These are phyloP conservation scores for Vairimorpha necatrix DNA, from an alignment of 371 early-diverging fungal genomes.

Conservation along the genomic window DNA sequence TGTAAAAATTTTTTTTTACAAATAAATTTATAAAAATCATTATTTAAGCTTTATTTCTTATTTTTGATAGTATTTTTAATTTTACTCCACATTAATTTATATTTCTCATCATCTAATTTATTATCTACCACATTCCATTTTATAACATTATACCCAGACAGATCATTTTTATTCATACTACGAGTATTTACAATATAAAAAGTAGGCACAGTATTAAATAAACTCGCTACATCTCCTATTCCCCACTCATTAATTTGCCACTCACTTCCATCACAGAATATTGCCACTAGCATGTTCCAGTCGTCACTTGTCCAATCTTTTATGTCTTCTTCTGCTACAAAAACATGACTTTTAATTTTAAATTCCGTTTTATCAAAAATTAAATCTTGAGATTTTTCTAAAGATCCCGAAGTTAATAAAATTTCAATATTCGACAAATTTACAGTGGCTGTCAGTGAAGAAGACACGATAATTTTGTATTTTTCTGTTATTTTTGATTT, in stretches of 20 bases:
- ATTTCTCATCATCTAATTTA: conserved; percentile 1
- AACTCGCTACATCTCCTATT: conserved; percentile 22
- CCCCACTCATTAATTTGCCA: conserved; percentile 88
- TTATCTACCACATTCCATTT: background rate
- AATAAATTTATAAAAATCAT: background rate
- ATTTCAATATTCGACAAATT: conserved; percentile 29
- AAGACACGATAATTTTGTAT: conserved; percentile 35
- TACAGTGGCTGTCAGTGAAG: conserved; percentile 20
- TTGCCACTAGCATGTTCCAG: conserved; percentile 75
- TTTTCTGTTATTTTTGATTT: background rate
- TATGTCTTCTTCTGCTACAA: conserved; percentile 33
- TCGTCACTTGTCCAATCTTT: conserved; percentile 35
- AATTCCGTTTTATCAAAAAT: conserved; percentile 14
- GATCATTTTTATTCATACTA: background rate
- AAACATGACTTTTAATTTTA: background rate
- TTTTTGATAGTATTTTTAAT: background rate
- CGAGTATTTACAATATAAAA: conserved; percentile 9
- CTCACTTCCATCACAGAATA: conserved; percentile 75
- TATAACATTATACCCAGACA: background rate
- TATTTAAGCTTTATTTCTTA: background rate
- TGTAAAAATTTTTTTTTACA: no score
- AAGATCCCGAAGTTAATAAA: conserved; percentile 17
- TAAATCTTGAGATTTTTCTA: background rate
- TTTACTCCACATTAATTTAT: background rate
- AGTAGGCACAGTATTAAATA: conserved; percentile 26